These are phyloP conservation scores for Dothistroma septosporum DNA, from an alignment of 2,329 filamentous ascomycete genomes.

Conservation along the genomic window DNA sequence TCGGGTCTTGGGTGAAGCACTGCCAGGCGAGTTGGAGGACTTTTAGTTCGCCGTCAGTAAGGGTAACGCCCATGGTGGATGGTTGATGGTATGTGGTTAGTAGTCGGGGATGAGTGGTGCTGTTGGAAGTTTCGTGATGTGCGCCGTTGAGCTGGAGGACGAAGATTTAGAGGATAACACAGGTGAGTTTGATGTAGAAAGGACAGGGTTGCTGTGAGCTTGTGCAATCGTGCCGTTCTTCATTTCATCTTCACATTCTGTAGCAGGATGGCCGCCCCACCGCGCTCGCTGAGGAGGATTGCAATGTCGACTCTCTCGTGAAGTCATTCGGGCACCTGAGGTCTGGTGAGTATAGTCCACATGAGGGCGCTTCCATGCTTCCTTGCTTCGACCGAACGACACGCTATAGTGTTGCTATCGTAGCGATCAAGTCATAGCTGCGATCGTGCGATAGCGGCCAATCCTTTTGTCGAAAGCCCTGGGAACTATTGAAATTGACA, in stretches of 20 bases:
- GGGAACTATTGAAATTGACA: no score
- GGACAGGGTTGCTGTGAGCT: neutral
- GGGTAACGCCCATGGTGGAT: neutral
- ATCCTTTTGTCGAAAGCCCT: no score
- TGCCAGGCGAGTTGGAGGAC: conserved; percentile 13
- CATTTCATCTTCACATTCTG: neutral
- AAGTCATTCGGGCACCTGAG: no score
- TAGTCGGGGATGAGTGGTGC: neutral
- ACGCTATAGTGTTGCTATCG: no score
- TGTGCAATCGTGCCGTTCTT: neutral
- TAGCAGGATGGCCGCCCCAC: neutral
- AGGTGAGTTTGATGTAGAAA: neutral
- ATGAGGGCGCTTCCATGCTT: no score
- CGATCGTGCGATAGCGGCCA: no score
- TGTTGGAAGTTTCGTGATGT: neutral
- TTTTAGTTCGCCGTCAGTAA: conserved; percentile 9
- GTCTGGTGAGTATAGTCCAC: no score
- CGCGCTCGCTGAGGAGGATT: no score
- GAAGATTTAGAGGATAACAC: neutral
- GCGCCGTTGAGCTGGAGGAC: neutral
- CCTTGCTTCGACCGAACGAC: no score
- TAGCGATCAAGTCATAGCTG: no score
- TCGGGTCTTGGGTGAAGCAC: conserved; percentile 9
- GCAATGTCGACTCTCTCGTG: no score
- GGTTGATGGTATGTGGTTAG: neutral